Conservation (phyloP, 257 asterid species). For the Petrea volubilis region DNA sequence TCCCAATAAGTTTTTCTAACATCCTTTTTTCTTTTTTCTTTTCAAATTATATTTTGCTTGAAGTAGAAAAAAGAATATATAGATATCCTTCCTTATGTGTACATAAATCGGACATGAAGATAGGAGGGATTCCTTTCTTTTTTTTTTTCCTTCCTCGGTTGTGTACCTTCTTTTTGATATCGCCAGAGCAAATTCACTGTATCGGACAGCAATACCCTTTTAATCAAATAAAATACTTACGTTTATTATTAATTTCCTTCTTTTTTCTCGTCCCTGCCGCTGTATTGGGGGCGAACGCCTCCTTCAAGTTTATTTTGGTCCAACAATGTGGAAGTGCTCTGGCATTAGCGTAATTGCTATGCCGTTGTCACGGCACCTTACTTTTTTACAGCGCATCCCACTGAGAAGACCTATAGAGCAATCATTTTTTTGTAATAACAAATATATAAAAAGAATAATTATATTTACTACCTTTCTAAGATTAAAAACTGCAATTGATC, state of each 20-base stretch:
- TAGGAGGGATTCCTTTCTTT: slow-evolving; percentile 19
- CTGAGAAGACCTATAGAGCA: no score
- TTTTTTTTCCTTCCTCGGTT: background rate
- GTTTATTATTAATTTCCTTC: no score
- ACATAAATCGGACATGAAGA: slow-evolving; percentile 3
- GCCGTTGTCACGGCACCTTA: background rate
- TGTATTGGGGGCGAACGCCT: no score
- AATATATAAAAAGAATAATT: no score
- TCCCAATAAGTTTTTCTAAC: no score
- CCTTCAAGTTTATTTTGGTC: background rate
- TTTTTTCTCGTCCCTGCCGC: no score
- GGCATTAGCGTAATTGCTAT: background rate
- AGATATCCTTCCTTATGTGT: slow-evolving; percentile 18
- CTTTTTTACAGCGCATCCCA: no score
- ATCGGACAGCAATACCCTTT: background rate
- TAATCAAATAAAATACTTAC: background rate
- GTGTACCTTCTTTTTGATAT: background rate
- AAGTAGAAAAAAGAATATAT: slow-evolving; percentile 23
- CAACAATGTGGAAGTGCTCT: background rate
- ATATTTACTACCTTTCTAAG: no score
- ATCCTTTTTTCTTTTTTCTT: slow-evolving; percentile 16
- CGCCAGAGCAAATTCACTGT: background rate
- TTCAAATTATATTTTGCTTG: background rate
- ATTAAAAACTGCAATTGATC: no score
- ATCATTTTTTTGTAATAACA: no score